Evolutionary conservation across 805 yeast species (phyloP).

Genomic region (Candida rishiriensis): DNA sequence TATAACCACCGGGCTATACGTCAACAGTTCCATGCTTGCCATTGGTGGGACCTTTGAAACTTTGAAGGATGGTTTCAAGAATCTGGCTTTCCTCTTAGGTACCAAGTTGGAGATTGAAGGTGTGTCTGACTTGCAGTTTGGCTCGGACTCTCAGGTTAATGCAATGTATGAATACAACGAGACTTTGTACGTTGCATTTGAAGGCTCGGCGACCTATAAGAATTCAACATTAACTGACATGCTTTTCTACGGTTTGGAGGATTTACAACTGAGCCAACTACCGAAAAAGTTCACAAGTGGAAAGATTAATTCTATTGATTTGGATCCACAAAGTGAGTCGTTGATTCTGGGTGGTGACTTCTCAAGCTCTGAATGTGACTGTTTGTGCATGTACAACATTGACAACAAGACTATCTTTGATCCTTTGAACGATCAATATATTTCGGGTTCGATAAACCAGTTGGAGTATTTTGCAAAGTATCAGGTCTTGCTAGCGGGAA

Average conservation of each 20-base stretch:
- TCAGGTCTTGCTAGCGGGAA: constrained; percentile 46
- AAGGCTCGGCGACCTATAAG: constrained; percentile 30
- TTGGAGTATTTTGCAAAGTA: constrained; percentile 42
- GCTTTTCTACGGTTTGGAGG: not conserved
- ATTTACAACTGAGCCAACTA: constrained; percentile 18
- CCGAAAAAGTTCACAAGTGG: constrained; percentile 33
- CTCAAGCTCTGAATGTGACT: constrained; percentile 43
- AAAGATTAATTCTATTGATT: constrained; percentile 36
- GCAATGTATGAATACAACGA: constrained; percentile 34
- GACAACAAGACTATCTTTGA: constrained; percentile 49
- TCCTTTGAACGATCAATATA: constrained; percentile 26
- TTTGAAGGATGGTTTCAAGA: constrained; percentile 9
- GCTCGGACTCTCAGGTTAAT: constrained; percentile 16
- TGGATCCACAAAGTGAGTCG: constrained; percentile 36
- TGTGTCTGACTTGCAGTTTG: constrained; percentile 16
- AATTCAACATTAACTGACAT: constrained; percentile 31
- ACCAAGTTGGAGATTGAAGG: constrained; percentile 2
- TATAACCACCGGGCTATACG: constrained; percentile 33
- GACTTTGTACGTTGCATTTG: constrained; percentile 42
- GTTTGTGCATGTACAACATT: constrained; percentile 64
- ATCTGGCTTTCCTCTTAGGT: too few species aligned
- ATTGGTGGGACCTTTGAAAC: constrained; percentile 49
- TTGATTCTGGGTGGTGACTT: constrained; percentile 75
- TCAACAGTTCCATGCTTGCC: constrained; percentile 47
- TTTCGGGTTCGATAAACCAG: constrained; percentile 51